Evolutionary conservation across 2,329 filamentous ascomycete species (phyloP).

Genomic region (Diaporthe australafricana): DNA sequence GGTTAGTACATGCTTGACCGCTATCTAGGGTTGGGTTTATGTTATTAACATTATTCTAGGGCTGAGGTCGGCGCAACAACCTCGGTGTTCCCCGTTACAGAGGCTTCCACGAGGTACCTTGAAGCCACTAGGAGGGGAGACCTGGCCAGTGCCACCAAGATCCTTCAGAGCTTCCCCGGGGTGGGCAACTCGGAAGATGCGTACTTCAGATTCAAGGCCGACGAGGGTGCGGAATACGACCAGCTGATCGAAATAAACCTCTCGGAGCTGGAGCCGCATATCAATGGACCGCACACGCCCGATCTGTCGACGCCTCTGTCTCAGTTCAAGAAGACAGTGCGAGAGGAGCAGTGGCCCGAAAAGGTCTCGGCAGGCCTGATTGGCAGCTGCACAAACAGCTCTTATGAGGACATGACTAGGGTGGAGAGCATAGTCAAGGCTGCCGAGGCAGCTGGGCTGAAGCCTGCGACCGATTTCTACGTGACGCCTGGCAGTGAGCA

Average conservation of each 20-base stretch:
- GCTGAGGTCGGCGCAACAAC: conserved; percentile 95
- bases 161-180: conserved; percentile 66
- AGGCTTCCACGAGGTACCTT: conserved; percentile 86
- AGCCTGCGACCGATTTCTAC: conserved; percentile 92
- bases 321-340: conserved; percentile 85
- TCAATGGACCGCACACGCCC: conserved; percentile 97
- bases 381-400: conserved; percentile 98
- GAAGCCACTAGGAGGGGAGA: conserved; percentile 81
- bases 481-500: conserved; percentile 97
- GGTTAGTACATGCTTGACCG: conserved; percentile 44
- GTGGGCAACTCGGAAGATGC: conserved; percentile 57
- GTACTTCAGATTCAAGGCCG: conserved; percentile 78
- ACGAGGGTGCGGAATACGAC: conserved; percentile 88
- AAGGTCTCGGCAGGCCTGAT: conserved; percentile 94
- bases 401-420: conserved; percentile 98
- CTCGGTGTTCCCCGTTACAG: conserved; percentile 92
- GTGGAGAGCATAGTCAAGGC: conserved; percentile 94
- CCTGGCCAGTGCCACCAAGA: conserved; percentile 75
- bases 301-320: conserved; percentile 94
- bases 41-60: conserved; percentile 13
- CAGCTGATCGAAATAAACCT: conserved; percentile 91
- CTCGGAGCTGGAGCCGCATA: conserved; percentile 89
- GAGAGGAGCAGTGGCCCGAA: conserved; percentile 89
- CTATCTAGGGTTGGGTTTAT: background rate
- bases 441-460: conserved; percentile 87